Evolutionary conservation across 495 filamentous ascomycete genomes (phyloP), one percentile per base, ranked within the genome.

Genomic region (Xylaria cubensis): DNA sequence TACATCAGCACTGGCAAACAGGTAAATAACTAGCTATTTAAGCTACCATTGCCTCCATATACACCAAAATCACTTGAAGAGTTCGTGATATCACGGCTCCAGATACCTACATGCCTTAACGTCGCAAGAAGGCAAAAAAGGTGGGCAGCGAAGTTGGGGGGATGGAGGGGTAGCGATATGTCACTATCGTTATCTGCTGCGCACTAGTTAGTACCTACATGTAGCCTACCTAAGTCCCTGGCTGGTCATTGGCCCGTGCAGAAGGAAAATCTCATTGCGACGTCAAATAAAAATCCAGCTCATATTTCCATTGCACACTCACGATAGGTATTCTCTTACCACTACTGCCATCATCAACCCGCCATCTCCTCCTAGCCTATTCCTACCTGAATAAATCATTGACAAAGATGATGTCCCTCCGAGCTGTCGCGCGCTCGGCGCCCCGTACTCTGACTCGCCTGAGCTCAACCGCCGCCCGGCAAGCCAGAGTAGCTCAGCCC

Each of bases 341-440:
- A 61, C 41, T 32, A 61, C 50, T 32, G 51, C 42, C 66, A 70
- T 71, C 63, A 21, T 21, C 34, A 29, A 24, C 21, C 21, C 51
- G 1, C 7, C 34, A 64, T 56, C 46, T 36, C 4, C 21, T 41
- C 26, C 58, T 56, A 64, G 9, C 15, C n/a, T 56, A 55, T 44
- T 32, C 46, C 42, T 13, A 50, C 50, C 51, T 0, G 9, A 64
- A 73, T 8, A 17, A 36, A 34, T 21, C 24, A 32, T 41, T 34
- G 17, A 46, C 32, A 21, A 92, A 76, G 77, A 96, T 95, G 93
- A 82, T 94, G 79, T 94, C 92, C 64, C 84, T 96, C 58, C 90
- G 93, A 80, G 84, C 88, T 70, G 79, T 93, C 67, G 86, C 90
- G 74, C 92, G 93, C 78, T 88, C 92, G 24, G 87, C 91, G 75